Percentiles rank a stretch among this genome's conserved stretches.
These are phyloP conservation scores for Scheffersomyces segobiensis DNA, from an alignment of 1,139 yeast species.

Conservation along the genomic window DNA sequence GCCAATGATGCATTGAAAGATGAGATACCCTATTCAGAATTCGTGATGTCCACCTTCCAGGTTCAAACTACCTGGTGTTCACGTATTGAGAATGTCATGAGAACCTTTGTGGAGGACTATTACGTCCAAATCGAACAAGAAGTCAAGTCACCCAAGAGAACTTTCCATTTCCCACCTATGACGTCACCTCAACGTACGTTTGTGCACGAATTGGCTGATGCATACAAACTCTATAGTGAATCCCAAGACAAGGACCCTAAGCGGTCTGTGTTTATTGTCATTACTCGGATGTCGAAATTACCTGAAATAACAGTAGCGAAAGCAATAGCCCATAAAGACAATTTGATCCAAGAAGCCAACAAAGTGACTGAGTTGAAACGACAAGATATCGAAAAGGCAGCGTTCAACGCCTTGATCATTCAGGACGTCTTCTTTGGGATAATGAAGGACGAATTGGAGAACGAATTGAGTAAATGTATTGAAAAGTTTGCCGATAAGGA, in stretches of 20 bases:
- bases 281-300: conserved; percentile 32
- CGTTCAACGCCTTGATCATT: conserved; percentile 55
- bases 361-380: conserved; percentile 23
- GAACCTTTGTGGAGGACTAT: conserved; percentile 45
- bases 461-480: conserved; percentile 26
- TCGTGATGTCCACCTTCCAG: conserved; percentile 41
- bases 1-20: conserved; percentile 20
- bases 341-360: conserved; percentile 26
- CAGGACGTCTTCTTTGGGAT: conserved; percentile 57
- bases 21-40: conserved; percentile 42
- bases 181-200: conserved; percentile 65
- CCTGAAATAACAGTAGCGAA: conserved; percentile 32
- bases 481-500: conserved; percentile 17
- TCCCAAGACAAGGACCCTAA: conserved; percentile 83
- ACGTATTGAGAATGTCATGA: conserved; percentile 55
- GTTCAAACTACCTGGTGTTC: conserved; percentile 66
- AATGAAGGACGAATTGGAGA: conserved; percentile 45
- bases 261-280: conserved; percentile 65
- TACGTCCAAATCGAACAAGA: conserved; percentile 18
- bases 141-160: conserved; percentile 15
- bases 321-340: conserved; percentile 30
- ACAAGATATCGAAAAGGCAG: conserved; percentile 20
- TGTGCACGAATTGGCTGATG: conserved; percentile 64
- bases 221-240: conserved; percentile 62
- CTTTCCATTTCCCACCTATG: conserved; percentile 75